A percentile compares a stretch with the other conserved stretches of the same genome.
phyloP scores from a whole-genome alignment of 2,329 filamentous ascomycete genomes.

The Diaporthe sp. region DNA sequence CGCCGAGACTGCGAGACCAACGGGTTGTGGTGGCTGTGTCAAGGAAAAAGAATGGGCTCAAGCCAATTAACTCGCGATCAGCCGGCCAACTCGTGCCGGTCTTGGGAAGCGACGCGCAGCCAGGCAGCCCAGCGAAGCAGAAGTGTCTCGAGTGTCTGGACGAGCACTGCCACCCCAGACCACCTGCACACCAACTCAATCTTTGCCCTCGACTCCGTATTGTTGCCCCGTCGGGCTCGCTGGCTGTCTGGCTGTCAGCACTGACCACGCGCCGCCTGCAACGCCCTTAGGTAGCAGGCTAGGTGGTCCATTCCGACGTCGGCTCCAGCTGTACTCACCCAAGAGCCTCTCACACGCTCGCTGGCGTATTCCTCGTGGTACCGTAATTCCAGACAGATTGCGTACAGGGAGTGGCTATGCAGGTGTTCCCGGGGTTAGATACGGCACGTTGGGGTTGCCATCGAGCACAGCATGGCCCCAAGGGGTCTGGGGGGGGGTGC shows the following conservation, averaged over 20 bases:
- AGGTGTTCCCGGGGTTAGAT: neutral
- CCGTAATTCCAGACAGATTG: neutral
- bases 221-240: neutral
- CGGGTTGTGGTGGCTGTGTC: constrained; percentile 17
- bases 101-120: constrained; percentile 16
- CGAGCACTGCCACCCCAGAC: constrained; percentile 23
- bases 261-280: neutral
- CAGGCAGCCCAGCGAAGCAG: constrained; percentile 14
- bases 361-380: constrained; percentile 1
- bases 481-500: neutral
- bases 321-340: neutral
- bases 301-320: neutral
- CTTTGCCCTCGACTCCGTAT: neutral
- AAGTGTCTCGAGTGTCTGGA: neutral
- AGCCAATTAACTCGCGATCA: constrained; percentile 17
- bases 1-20: constrained; percentile 17
- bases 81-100: constrained; percentile 10
- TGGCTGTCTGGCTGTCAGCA: neutral
- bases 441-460: neutral
- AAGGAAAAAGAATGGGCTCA: constrained; percentile 17
- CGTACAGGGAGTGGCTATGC: constrained; percentile 12
- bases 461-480: neutral
- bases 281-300: neutral
- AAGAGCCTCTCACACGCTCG: neutral
- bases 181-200: constrained; percentile 15